phyloP scores from a whole-genome alignment of 805 yeast species.

The Kockiozyma suomiensis region DNA sequence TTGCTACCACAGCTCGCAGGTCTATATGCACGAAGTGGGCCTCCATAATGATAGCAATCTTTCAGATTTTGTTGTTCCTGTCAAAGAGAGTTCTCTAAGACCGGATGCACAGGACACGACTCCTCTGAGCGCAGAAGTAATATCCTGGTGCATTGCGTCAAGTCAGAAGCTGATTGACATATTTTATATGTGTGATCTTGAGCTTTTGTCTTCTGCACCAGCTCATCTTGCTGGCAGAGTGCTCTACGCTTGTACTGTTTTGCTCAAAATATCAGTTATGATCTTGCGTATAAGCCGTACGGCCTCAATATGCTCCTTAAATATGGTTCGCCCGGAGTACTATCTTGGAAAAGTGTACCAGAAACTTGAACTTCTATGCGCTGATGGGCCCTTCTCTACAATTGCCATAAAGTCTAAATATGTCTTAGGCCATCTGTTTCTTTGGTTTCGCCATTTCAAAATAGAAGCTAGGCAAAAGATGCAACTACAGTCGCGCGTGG shows the following conservation, averaged over 20 bases:
- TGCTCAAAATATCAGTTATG: slow-evolving; percentile 19
- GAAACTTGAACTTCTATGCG: slow-evolving; percentile 8
- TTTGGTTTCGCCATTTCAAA: slow-evolving; percentile 20
- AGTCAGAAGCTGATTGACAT: slow-evolving; percentile 19
- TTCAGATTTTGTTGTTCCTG: slow-evolving; percentile 15
- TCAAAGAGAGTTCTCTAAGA: slow-evolving; percentile 7
- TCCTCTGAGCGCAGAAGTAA: slow-evolving; percentile 18
- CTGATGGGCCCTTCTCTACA: neutral
- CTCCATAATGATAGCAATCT: slow-evolving; percentile 20
- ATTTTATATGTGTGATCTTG: slow-evolving; percentile 12
- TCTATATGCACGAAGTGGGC: slow-evolving; percentile 27
- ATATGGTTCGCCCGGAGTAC: slow-evolving; percentile 20
- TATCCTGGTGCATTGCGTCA: slow-evolving; percentile 28
- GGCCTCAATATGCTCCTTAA: slow-evolving; percentile 20
- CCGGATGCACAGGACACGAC: slow-evolving; percentile 10
- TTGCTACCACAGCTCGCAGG: slow-evolving; percentile 15
- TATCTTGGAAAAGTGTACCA: slow-evolving; percentile 23
- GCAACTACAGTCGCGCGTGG: neutral
- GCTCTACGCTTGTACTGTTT: slow-evolving; percentile 22
- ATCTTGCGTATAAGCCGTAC: slow-evolving; percentile 3
- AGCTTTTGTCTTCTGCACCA: slow-evolving; percentile 10
- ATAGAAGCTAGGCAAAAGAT: neutral
- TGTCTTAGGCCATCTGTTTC: slow-evolving; percentile 17
- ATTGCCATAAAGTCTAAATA: slow-evolving; percentile 17
- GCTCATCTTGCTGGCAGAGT: slow-evolving; percentile 15